Evolutionary conservation across 106 monocot species (phyloP).

Genomic region (Dendrobium officinale): DNA sequence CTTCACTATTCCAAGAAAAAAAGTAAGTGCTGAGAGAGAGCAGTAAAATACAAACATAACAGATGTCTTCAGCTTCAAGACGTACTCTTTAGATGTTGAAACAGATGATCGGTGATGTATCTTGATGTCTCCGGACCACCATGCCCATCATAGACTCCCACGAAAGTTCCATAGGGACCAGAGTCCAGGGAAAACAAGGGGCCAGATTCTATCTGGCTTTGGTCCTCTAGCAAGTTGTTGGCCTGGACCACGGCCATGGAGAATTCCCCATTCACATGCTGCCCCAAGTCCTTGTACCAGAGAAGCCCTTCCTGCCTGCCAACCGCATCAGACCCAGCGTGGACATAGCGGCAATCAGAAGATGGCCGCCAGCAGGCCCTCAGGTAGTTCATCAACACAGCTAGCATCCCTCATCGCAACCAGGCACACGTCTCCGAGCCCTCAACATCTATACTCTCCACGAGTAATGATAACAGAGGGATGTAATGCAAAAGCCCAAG

Average conservation of each 20-base stretch:
- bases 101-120: constrained; percentile 28
- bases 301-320: constrained; percentile 25
- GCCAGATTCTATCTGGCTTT: constrained; percentile 26
- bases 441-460: constrained; percentile 10
- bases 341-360: constrained; percentile 3
- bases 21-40: background rate
- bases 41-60: background rate
- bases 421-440: constrained; percentile 19
- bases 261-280: constrained; percentile 23
- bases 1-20: background rate
- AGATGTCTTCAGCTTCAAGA: background rate
- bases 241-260: constrained; percentile 32
- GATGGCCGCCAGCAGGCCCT: constrained; percentile 20
- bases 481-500: background rate
- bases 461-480: background rate
- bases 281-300: constrained; percentile 22
- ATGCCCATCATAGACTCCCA: constrained; percentile 30
- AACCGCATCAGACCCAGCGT: constrained; percentile 6
- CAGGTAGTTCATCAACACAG: constrained; percentile 15
- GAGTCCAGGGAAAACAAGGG: constrained; percentile 12
- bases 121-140: constrained; percentile 26
- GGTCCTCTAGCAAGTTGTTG: constrained; percentile 27
- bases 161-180: constrained; percentile 23
- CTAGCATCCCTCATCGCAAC: constrained; percentile 26
- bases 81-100: constrained; percentile 27